Percentiles rank a stretch among this genome's conserved stretches.
These are phyloP conservation scores for Globisporangium yorkense DNA, from an alignment of 352 stramenopile species.

Conservation along the genomic window DNA sequence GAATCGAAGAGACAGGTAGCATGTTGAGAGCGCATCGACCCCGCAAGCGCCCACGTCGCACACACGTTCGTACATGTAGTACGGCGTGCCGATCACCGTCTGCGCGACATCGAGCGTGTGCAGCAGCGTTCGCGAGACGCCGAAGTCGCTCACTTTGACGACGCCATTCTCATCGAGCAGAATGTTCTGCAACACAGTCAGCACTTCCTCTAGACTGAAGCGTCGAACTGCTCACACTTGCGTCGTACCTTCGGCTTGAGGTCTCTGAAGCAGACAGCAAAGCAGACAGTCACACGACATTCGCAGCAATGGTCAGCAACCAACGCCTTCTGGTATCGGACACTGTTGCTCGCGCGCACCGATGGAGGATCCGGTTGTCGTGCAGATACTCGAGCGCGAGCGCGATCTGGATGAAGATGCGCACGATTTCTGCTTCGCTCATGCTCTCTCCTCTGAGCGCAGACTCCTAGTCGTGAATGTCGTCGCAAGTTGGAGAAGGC, in stretches of 20 bases:
- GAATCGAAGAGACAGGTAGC: neutral
- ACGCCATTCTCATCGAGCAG: slow-evolving; percentile 43
- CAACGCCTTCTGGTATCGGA: neutral
- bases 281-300: neutral
- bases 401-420: slow-evolving; percentile 62
- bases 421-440: slow-evolving; percentile 46
- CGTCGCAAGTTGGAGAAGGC: neutral
- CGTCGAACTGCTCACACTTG: neutral
- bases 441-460: slow-evolving; percentile 11
- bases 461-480: neutral
- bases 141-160: slow-evolving; percentile 77
- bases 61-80: slow-evolving; percentile 53
- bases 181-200: slow-evolving; percentile 30
- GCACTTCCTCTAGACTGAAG: neutral
- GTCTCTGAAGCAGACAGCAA: slow-evolving; percentile 23
- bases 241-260: slow-evolving; percentile 43
- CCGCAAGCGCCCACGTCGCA: neutral
- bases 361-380: slow-evolving; percentile 48
- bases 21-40: neutral
- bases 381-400: slow-evolving; percentile 62
- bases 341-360: slow-evolving; percentile 17
- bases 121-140: slow-evolving; percentile 37
- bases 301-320: neutral
- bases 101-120: slow-evolving; percentile 38
- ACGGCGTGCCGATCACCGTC: slow-evolving; percentile 63